Evolutionary conservation across 805 yeast species (phyloP), one percentile per base, ranked within the genome.

Genomic region (Cyberlindnera suaveolens): DNA sequence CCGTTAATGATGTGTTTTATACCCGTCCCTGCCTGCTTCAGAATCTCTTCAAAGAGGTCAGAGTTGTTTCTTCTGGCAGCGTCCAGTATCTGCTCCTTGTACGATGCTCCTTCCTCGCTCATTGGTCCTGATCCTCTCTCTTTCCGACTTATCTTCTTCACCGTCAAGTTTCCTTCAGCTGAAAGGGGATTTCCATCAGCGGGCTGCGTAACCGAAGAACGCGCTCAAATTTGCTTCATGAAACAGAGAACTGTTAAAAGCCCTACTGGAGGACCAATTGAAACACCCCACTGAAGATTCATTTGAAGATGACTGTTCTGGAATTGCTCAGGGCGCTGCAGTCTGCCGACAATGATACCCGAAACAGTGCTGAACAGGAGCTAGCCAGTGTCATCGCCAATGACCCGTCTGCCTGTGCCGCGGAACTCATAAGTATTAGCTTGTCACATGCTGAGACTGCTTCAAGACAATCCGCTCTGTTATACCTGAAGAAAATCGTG

Each of bases 61-160:
- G 78, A 74, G 61, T 91, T 93, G 70, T 91, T 85, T 63, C 96
- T 73, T 59, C 98, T 80, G 8, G 95, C 81, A 3, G 91, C 81
- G 52, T 91, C 97, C 35, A 93, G 69, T 38, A 91, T 64, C 66
- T 87, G 96, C 61, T 91, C 91, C 17, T 74, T 65, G 45, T 73
- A 73, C 7, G 85, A 71, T 6, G 97, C 97, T 34, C 96, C 96
- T 49, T 76, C 78, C 23, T 60, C 57, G 15, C 47, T 39, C 51
- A 43, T 46, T 8, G 14, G 9, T 16, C 34, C 27, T 16, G 4
- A 15, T 13, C 11, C 8, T 31, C 29, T 15, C 20, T 17, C 18
- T 23, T 23, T 23, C 27, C 2, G 6, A 23, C 11, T 23, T 23
- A 9, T 9, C 27, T 23, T 9, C 27, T 23, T 23, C 20, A 57